Percentiles rank a stretch among this genome's conserved stretches.
These are phyloP conservation scores for Exophiala oligosperma DNA, from an alignment of 2,329 filamentous ascomycete species.

Conservation along the genomic window DNA sequence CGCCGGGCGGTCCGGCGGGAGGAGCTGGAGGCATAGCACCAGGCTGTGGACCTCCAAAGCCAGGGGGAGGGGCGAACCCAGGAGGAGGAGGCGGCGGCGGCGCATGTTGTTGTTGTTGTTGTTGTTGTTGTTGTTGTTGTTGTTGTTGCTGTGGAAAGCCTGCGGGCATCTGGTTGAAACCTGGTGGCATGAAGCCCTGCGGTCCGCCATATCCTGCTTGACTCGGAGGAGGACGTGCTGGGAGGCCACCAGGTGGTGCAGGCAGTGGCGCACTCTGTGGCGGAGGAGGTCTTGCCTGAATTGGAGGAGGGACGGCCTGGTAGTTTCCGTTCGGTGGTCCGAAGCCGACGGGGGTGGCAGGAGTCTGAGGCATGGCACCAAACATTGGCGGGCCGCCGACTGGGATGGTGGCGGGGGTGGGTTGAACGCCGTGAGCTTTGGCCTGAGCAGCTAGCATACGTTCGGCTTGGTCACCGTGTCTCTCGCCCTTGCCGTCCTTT, in stretches of 20 bases:
- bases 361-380: constrained; percentile 29
- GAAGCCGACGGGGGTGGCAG: constrained; percentile 42
- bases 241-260: constrained; percentile 55
- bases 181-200: constrained; percentile 52
- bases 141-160: constrained; percentile 38
- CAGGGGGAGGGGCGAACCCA: constrained; percentile 41
- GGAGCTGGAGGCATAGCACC: constrained; percentile 29
- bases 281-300: constrained; percentile 52
- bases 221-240: constrained; percentile 68
- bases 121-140: constrained; percentile 31
- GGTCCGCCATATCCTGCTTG: constrained; percentile 69
- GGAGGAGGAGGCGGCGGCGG: constrained; percentile 51
- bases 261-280: constrained; percentile 55
- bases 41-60: constrained; percentile 37
- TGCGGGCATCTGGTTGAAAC: constrained; percentile 37
- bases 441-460: constrained; percentile 87
- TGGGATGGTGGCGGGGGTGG: constrained; percentile 71
- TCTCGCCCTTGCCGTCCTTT: constrained; percentile 96
- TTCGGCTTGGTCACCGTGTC: constrained; percentile 93
- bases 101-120: constrained; percentile 34
- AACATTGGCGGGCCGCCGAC: constrained; percentile 40
- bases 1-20: constrained; percentile 18
- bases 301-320: constrained; percentile 44
- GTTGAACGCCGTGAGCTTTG: constrained; percentile 88
- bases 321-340: constrained; percentile 42